phyloP scores from a whole-genome alignment of 805 yeast species.

The Grigorovia jiainica region DNA sequence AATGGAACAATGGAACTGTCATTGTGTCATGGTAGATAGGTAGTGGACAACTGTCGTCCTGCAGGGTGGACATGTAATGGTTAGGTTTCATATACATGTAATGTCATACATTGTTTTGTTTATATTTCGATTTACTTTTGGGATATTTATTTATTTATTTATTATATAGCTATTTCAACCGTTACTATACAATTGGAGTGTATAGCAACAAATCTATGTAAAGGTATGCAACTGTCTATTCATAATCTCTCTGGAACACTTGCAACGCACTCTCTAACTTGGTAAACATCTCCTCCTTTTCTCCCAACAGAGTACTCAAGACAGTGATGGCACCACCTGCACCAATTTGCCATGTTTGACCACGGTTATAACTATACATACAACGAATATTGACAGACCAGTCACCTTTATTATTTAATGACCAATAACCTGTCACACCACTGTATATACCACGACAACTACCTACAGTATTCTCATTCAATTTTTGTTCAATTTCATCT shows the following conservation, averaged over 20 bases:
- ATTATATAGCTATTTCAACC: not conserved
- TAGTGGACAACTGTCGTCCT: too few relatives aligned
- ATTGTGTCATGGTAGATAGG: too few relatives aligned
- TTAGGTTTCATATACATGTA: too few relatives aligned
- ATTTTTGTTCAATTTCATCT: conserved; percentile 24
- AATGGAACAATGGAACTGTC: not conserved
- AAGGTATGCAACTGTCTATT: not conserved
- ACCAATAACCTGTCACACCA: conserved; percentile 95
- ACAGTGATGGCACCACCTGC: conserved; percentile 98
- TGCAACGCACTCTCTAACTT: conserved; percentile 76
- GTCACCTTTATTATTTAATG: conserved; percentile 75
- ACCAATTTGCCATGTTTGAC: conserved; percentile 69
- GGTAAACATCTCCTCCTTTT: conserved; percentile 83
- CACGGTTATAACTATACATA: conserved; percentile 50
- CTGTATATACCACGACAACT: conserved; percentile 71
- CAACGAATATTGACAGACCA: conserved; percentile 96
- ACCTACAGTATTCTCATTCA: conserved; percentile 26
- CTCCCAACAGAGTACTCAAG: conserved; percentile 70
- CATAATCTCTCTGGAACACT: conserved; percentile 36
- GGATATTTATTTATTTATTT: too few relatives aligned
- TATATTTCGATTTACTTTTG: too few relatives aligned
- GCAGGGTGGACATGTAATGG: too few relatives aligned
- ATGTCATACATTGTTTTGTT: too few relatives aligned
- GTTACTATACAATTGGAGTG: not conserved
- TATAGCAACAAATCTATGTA: too few relatives aligned